phyloP scores from a whole-genome alignment of 805 yeast genomes.

The Zygosaccharomyces lentus region DNA sequence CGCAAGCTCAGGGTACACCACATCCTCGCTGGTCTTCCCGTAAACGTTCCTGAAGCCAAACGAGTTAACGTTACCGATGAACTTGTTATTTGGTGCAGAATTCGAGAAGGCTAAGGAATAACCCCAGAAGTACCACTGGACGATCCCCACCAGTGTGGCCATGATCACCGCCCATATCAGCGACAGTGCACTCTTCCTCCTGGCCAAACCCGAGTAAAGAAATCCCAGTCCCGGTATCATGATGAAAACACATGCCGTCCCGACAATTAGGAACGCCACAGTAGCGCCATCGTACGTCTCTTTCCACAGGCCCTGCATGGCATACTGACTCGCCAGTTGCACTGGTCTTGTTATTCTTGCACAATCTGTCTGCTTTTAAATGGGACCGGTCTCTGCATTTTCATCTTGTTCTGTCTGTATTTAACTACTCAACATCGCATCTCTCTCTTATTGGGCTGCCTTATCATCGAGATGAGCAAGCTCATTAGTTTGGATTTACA shows the following conservation, averaged over 20 bases:
- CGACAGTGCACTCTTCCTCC: constrained; percentile 85
- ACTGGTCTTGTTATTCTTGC: neutral
- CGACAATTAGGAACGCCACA: constrained; percentile 50
- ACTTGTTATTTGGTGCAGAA: constrained; percentile 68
- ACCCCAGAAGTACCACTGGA: constrained; percentile 99
- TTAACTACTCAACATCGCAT: constrained; percentile 2
- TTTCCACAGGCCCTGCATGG: constrained; percentile 19
- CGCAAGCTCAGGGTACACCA: constrained; percentile 72
- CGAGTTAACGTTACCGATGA: constrained; percentile 79
- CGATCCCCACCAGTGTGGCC: constrained; percentile 66
- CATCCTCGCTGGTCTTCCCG: constrained; percentile 40
- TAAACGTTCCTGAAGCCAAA: constrained; percentile 77
- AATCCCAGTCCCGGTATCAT: constrained; percentile 96
- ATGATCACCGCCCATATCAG: constrained; percentile 77
- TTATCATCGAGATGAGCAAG: constrained; percentile 5
- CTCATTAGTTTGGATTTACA: constrained; percentile 4
- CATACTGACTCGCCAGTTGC: neutral
- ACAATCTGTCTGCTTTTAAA: neutral
- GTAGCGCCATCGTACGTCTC: constrained; percentile 45
- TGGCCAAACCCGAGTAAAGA: constrained; percentile 83
- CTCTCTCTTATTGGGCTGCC: constrained; percentile 3
- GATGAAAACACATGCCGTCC: constrained; percentile 70
- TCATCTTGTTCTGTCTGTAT: too few relatives aligned
- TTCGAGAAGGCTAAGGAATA: constrained; percentile 82
- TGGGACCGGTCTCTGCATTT: neutral